Base-by-base conservation (phyloP, 495 filamentous ascomycete species). In the Jackrogersella multiformis region DNA sequence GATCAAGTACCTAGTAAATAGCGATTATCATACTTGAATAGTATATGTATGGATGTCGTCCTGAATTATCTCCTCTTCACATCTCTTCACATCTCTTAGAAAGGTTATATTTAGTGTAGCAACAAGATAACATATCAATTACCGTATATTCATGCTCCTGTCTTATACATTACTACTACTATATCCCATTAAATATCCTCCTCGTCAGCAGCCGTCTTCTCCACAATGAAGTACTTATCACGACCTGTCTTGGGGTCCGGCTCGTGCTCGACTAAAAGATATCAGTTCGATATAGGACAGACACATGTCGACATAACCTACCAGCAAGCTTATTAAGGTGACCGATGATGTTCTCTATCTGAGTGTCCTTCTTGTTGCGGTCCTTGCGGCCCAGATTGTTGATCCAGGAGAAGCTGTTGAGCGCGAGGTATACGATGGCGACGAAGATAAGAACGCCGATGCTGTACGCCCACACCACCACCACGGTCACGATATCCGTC, bases 321-420 rank as follows among this genome's bases (percentile, higher is more conserved):
- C 72, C 26, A 38, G 72, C 72, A 64, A 74, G 72, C 82, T 92
- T 92, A 79, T 86, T 87, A 41, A 93, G 81, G 76, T 90, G 88
- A 49, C 82, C 84, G 74, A 93, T 85, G 77, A 91, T 88, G 80
- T 93, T 92, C 86, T 93, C 90, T 78, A 93, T 89, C 71, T 89
- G 81, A 68, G 88, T 90, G 75, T 93, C 90, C 72, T 86, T 85
- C 75, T 84, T 84, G 76, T 83, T 88, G 74, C 90, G 87, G 80
- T 87, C 88, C 84, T 89, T 86, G 76, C 90, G 88, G 69, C 90
- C 90, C 45, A 93, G 85, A 79, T 92, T 89, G 79, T 91, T 86
- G 56, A 92, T 84, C 82, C 80, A 88, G 39, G 81, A 77, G 70
- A 92, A 85, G 73, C 83, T 80, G 84, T 88, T 90, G 74, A 93